phyloP scores from a whole-genome alignment of 164 flowering plant genomes.

The Nelumbo lutea region DNA sequence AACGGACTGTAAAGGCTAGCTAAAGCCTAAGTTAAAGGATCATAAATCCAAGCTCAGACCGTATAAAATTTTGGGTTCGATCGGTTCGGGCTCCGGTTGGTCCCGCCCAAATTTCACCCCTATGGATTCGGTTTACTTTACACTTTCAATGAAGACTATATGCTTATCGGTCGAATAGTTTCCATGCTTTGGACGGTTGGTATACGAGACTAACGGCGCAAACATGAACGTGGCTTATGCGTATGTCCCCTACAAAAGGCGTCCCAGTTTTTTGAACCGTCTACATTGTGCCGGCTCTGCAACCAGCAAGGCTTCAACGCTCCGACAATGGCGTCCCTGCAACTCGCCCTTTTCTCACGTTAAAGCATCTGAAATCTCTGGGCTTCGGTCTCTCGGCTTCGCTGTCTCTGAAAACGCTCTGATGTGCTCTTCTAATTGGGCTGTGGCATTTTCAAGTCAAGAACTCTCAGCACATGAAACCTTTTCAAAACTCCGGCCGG shows the following conservation, averaged over 20 bases:
- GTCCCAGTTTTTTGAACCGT: constrained; percentile 2
- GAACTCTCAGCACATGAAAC: no score
- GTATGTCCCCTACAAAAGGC: constrained; percentile 14
- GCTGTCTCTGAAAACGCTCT: constrained; percentile 18
- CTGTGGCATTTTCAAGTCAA: not conserved
- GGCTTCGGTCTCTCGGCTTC: constrained; percentile 7
- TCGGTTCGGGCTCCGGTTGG: no score
- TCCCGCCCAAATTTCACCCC: no score
- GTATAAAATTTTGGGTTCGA: no score
- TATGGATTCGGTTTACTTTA: no score
- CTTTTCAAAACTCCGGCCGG: no score
- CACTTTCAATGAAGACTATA: no score
- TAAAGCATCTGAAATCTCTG: constrained; percentile 13
- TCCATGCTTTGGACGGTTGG: not conserved
- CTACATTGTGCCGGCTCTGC: constrained; percentile 8
- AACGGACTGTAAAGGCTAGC: no score
- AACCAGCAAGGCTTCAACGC: constrained; percentile 14
- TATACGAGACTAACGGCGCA: not conserved
- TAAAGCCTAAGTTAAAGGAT: no score
- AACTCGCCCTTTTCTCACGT: not conserved
- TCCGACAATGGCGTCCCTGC: constrained; percentile 20
- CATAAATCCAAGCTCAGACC: no score
- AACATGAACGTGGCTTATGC: not conserved
- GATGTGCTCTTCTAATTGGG: not conserved
- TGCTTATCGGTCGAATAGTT: not conserved